These are phyloP conservation scores for Boechera stricta DNA, from an alignment of 345 rosid species.

Conservation along the genomic window DNA sequence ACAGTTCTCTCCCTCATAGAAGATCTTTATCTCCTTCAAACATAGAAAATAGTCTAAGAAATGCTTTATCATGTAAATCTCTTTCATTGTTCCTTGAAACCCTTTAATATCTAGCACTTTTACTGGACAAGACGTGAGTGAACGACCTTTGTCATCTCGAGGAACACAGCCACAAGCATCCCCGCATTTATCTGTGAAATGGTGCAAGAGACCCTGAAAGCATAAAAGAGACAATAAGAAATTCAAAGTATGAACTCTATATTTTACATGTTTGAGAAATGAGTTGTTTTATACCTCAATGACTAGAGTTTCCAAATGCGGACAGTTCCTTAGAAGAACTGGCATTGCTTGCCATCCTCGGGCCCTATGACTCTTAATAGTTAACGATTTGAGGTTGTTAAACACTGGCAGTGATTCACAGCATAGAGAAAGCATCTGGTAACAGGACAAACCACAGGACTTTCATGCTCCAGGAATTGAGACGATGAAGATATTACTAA, in stretches of 20 bases:
- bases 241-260: not conserved
- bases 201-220: constrained; percentile 11
- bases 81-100: not conserved
- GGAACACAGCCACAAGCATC: constrained; percentile 19
- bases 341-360: constrained; percentile 19
- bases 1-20: not conserved
- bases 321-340: not conserved
- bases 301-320: not conserved
- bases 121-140: constrained; percentile 1
- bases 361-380: not conserved
- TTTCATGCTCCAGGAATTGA: too few relatives aligned
- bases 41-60: constrained; percentile 9
- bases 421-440: not conserved
- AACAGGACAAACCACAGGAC: not conserved
- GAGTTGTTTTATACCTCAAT: not conserved
- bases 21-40: not conserved
- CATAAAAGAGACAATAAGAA: not conserved
- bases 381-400: not conserved
- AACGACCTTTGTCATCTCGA: not conserved
- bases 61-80: not conserved
- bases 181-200: constrained; percentile 16
- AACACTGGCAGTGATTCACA: constrained; percentile 1
- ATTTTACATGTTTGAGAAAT: not conserved
- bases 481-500: not conserved
- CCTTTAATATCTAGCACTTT: not conserved